Conservation (phyloP, 345 rosid genomes). For the Eucalyptus curtisii region DNA sequence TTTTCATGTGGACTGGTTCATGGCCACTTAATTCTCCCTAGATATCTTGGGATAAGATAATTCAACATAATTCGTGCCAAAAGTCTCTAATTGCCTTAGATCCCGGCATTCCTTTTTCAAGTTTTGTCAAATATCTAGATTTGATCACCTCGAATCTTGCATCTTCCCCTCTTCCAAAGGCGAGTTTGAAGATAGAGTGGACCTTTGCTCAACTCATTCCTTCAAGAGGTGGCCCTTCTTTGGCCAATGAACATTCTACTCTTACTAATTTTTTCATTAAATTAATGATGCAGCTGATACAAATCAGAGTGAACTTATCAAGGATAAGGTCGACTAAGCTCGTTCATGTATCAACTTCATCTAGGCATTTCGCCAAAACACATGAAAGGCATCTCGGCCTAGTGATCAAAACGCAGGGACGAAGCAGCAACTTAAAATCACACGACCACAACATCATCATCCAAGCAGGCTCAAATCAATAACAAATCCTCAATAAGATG, state of each 20-base stretch:
- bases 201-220: neutral
- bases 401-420: too few relatives aligned
- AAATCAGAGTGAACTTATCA: neutral
- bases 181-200: neutral
- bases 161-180: neutral
- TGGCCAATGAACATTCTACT: neutral
- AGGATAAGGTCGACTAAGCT: too few relatives aligned
- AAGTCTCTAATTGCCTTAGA: neutral
- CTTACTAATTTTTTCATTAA: neutral
- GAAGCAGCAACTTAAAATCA: too few relatives aligned
- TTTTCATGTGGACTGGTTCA: neutral
- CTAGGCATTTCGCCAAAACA: too few relatives aligned
- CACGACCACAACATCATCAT: too few relatives aligned
- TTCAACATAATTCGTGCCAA: neutral
- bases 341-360: too few relatives aligned
- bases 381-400: fast-evolving
- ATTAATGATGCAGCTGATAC: too few relatives aligned
- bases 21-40: neutral
- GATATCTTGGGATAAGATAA: neutral
- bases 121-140: neutral
- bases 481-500: too few relatives aligned
- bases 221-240: neutral
- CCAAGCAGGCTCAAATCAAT: too few relatives aligned
- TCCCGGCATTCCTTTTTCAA: neutral
- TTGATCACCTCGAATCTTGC: neutral